Evolutionary conservation across 352 stramenopile genomes (phyloP).

Genomic region (Elongisporangium prolatum): DNA sequence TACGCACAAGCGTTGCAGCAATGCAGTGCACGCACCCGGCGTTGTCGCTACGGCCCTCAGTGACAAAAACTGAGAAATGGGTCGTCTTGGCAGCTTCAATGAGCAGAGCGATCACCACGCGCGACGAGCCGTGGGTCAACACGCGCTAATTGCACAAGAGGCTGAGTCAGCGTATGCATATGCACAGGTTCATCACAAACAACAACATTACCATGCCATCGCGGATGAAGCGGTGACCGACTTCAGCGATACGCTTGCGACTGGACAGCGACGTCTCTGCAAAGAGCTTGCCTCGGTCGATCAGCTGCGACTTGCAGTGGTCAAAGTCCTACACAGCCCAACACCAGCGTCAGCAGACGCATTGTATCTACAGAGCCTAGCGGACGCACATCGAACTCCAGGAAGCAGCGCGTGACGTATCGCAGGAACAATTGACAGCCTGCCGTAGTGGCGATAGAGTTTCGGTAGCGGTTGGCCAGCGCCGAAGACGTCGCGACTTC

Average conservation of each 20-base stretch:
- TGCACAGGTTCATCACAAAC: no score
- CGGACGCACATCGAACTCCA: slow-evolving; percentile 74
- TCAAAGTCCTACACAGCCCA: slow-evolving; percentile 78
- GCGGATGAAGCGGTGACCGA: slow-evolving; percentile 93
- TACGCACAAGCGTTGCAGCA: no score
- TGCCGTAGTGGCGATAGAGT: slow-evolving; percentile 87
- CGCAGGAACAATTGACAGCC: slow-evolving; percentile 93
- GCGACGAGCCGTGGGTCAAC: slow-evolving; percentile 91
- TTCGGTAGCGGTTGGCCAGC: slow-evolving; percentile 48
- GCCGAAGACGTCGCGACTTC: slow-evolving; percentile 22
- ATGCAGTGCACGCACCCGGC: slow-evolving; percentile 67
- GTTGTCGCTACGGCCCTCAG: slow-evolving; percentile 90
- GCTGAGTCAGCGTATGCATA: no score
- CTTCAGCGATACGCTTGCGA: slow-evolving; percentile 89
- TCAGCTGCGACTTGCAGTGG: slow-evolving; percentile 85
- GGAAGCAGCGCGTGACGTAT: slow-evolving; percentile 91
- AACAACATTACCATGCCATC: slow-evolving; percentile 74
- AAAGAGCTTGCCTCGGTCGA: slow-evolving; percentile 92
- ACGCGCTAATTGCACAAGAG: slow-evolving; percentile 59
- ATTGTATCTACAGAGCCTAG: background rate
- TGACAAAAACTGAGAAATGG: slow-evolving; percentile 93
- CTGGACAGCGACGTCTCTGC: slow-evolving; percentile 90
- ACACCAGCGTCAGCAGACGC: background rate
- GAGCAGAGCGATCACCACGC: slow-evolving; percentile 90
- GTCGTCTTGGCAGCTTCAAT: slow-evolving; percentile 89